Conservation (phyloP, 2,329 filamentous ascomycete species). For the Cadophora sp. region DNA sequence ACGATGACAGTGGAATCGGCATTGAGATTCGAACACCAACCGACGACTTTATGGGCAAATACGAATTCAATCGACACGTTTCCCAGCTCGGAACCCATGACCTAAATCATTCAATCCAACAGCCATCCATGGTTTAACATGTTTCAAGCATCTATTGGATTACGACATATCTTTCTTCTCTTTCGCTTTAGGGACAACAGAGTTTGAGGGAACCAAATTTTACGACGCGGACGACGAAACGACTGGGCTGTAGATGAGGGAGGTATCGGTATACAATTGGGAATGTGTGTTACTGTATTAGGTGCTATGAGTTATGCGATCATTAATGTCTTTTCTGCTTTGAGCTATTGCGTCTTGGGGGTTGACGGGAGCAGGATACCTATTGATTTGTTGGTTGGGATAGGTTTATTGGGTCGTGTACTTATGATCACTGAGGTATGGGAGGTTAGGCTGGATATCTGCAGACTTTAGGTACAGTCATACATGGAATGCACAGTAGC, state of each 20-base stretch:
- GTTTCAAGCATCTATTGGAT: constrained; percentile 5
- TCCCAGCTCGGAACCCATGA: constrained; percentile 33
- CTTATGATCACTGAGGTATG: constrained; percentile 4
- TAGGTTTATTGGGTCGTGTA: constrained; percentile 17
- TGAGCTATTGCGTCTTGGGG: constrained; percentile 17
- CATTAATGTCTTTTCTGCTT: constrained; percentile 21
- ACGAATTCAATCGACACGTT: constrained; percentile 48
- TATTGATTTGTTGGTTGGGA: constrained; percentile 8
- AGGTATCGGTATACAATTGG: constrained; percentile 34
- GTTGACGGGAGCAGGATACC: constrained; percentile 20
- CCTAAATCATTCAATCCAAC: constrained; percentile 32
- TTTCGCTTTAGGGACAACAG: constrained; percentile 28
- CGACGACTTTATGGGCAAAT: constrained; percentile 70
- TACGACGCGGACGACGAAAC: constrained; percentile 38
- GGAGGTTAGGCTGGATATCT: constrained; percentile 15
- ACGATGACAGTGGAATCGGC: constrained; percentile 79
- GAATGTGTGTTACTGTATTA: constrained; percentile 23
- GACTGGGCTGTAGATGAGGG: constrained; percentile 36
- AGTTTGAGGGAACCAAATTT: constrained; percentile 32
- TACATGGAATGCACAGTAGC: constrained; percentile 14
- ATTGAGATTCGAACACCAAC: constrained; percentile 75
- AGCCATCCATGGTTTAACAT: constrained; percentile 30
- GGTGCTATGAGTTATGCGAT: constrained; percentile 16
- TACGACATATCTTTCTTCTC: constrained; percentile 27
- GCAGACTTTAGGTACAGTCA: not conserved